phyloP scores from a whole-genome alignment of 345 rosid genomes.

The Punica granatum region DNA sequence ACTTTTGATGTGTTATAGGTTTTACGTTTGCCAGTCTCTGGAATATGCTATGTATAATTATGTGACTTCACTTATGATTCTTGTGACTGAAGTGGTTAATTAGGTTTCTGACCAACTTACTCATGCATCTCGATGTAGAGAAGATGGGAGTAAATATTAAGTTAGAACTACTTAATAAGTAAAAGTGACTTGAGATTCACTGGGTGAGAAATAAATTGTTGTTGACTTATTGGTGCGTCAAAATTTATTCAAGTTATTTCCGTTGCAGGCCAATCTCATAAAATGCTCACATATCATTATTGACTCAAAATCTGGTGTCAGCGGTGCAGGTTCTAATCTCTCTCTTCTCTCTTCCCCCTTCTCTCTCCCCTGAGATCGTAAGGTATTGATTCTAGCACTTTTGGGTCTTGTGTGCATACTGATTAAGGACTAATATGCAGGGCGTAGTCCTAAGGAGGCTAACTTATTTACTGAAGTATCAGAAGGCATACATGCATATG shows the following conservation, averaged over 20 bases:
- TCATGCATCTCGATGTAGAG: not conserved
- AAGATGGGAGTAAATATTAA: not conserved
- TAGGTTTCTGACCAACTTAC: not conserved
- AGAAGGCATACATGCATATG: slow-evolving; percentile 89
- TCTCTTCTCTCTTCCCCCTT: not conserved
- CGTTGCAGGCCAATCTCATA: slow-evolving; percentile 70
- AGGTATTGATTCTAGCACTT: slow-evolving; percentile 3
- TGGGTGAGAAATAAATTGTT: not conserved
- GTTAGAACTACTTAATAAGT: not conserved
- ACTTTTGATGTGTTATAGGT: not conserved
- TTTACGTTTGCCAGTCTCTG: not conserved
- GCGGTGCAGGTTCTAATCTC: slow-evolving; percentile 80
- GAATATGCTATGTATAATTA: not conserved
- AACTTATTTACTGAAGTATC: slow-evolving; percentile 78
- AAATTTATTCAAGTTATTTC: not conserved
- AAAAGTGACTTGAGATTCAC: not conserved
- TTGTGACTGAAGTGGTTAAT: not conserved
- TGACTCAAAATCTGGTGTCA: slow-evolving; percentile 93
- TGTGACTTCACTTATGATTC: not conserved
- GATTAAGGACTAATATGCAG: slow-evolving; percentile 30
- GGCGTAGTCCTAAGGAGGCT: slow-evolving; percentile 92
- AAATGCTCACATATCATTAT: slow-evolving; percentile 54
- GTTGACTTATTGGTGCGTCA: not conserved
- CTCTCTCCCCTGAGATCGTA: not conserved
- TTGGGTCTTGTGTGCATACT: slow-evolving; percentile 5